A percentile compares a stretch with the other conserved stretches of the same genome.
phyloP scores from a whole-genome alignment of 768 basidiomycete genomes.

The Boletus huronensis region DNA sequence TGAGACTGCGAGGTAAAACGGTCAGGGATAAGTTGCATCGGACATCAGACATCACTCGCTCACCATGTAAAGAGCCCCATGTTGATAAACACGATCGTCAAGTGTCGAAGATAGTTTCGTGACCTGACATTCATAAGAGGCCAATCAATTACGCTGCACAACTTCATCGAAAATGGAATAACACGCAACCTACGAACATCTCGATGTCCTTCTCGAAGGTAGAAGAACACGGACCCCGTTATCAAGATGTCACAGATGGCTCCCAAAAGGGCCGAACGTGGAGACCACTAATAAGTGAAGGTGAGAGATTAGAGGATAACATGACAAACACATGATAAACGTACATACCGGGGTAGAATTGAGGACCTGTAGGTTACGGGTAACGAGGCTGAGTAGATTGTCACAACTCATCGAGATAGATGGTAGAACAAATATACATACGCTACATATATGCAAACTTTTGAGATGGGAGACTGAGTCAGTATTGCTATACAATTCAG shows the following conservation, averaged over 20 bases:
- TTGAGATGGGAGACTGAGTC: neutral
- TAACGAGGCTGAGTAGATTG: neutral
- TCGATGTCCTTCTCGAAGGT: conserved; percentile 14
- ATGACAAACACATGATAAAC: too few species aligned
- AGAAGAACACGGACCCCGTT: conserved; percentile 19
- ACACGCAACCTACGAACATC: neutral
- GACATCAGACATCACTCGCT: neutral
- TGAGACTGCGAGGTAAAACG: neutral
- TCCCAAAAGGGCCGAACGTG: conserved; percentile 27
- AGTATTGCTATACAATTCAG: neutral
- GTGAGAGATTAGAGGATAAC: neutral
- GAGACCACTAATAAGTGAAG: conserved; percentile 6
- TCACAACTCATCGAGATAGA: neutral
- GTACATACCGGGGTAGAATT: neutral
- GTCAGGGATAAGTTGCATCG: neutral
- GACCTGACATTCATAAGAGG: neutral
- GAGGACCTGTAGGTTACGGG: neutral
- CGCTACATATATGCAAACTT: neutral
- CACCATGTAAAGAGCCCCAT: conserved; percentile 13
- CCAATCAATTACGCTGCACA: neutral
- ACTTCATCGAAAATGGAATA: too few species aligned
- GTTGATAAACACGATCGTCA: conserved; percentile 11
- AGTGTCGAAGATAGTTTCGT: conserved; percentile 4
- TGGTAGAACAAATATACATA: neutral
- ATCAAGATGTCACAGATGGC: conserved; percentile 13